Percentiles rank a stretch among this genome's conserved stretches.
Conservation (phyloP, 2,329 filamentous ascomycete species). For the Colletotrichum tabaci region DNA sequence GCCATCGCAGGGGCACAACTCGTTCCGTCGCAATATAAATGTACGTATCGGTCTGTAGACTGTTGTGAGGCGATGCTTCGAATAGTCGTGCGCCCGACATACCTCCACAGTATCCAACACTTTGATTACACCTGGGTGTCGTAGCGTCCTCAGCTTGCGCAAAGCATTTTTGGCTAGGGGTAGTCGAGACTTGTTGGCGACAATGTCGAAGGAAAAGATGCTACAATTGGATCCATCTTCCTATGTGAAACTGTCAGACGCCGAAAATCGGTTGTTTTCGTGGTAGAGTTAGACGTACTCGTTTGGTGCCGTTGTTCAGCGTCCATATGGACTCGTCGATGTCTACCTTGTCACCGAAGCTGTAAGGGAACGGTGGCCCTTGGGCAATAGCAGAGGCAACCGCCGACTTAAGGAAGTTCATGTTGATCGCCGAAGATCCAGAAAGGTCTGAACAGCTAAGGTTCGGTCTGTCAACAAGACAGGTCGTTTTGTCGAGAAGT, state of each 20-base stretch:
- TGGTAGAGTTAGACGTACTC: constrained; percentile 67
- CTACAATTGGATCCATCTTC: constrained; percentile 96
- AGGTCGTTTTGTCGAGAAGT: constrained; percentile 11
- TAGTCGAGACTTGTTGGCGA: constrained; percentile 82
- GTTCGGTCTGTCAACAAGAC: constrained; percentile 1
- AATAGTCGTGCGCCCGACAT: constrained; percentile 24
- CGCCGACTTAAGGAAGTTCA: constrained; percentile 99
- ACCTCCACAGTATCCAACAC: constrained; percentile 96
- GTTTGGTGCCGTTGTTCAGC: constrained; percentile 93
- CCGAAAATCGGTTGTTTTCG: neutral
- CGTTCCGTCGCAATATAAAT: constrained; percentile 98
- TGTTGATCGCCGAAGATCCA: constrained; percentile 54
- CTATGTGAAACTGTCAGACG: constrained; percentile 60
- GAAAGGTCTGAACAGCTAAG: neutral
- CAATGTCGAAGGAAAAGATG: constrained; percentile 95
- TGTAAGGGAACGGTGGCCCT: constrained; percentile 92
- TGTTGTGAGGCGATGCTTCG: constrained; percentile 43
- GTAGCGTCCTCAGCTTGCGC: constrained; percentile 91
- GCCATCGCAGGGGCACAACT: constrained; percentile 88
- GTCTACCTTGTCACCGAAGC: constrained; percentile 93
- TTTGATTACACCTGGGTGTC: constrained; percentile 95
- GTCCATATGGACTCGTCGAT: constrained; percentile 96
- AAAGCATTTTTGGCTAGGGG: constrained; percentile 94
- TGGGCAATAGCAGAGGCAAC: constrained; percentile 97
- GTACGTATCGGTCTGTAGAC: constrained; percentile 85